Conservation (phyloP, 2,329 filamentous ascomycete species). For the Epichloe sylvatica region DNA sequence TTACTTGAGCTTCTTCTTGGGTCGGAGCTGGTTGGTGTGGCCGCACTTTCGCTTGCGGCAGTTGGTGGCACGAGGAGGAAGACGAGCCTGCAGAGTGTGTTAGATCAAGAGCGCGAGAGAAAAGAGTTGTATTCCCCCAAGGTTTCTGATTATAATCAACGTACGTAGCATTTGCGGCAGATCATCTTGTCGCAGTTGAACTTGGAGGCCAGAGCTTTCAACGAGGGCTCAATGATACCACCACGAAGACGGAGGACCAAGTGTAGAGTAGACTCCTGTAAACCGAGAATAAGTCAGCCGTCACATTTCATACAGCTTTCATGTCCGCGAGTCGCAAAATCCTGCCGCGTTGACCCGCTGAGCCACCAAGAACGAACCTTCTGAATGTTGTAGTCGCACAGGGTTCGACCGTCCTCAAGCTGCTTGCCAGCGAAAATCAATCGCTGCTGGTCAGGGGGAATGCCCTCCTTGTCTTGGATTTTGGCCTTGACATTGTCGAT, state of each 20-base stretch:
- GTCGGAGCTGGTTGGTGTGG: slow-evolving; percentile 99
- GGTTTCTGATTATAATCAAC: slow-evolving; percentile 15
- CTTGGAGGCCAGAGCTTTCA: slow-evolving; percentile 96
- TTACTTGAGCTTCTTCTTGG: slow-evolving; percentile 99
- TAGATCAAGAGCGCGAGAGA: slow-evolving; percentile 1
- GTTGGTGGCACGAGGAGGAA: slow-evolving; percentile 97
- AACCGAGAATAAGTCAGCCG: slow-evolving; percentile 3
- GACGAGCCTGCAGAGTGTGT: slow-evolving; percentile 46
- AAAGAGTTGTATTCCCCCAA: not conserved
- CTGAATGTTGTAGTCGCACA: slow-evolving; percentile 99
- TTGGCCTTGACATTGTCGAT: slow-evolving; percentile 99
- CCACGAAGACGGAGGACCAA: slow-evolving; percentile 96
- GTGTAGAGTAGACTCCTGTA: slow-evolving; percentile 91
- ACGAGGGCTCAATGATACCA: slow-evolving; percentile 97
- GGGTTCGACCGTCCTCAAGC: slow-evolving; percentile 93
- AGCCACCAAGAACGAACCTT: slow-evolving; percentile 50
- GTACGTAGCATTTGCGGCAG: slow-evolving; percentile 99
- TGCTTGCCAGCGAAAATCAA: slow-evolving; percentile 99
- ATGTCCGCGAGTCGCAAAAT: not conserved
- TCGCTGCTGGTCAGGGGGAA: slow-evolving; percentile 91
- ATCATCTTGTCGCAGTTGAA: slow-evolving; percentile 99
- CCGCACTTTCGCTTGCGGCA: slow-evolving; percentile 99
- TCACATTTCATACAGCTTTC: not conserved
- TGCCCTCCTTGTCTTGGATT: slow-evolving; percentile 99
- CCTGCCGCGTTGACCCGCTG: not conserved